Evolutionary conservation across 768 basidiomycete species (phyloP).

Genomic region (Galerina marginata): DNA sequence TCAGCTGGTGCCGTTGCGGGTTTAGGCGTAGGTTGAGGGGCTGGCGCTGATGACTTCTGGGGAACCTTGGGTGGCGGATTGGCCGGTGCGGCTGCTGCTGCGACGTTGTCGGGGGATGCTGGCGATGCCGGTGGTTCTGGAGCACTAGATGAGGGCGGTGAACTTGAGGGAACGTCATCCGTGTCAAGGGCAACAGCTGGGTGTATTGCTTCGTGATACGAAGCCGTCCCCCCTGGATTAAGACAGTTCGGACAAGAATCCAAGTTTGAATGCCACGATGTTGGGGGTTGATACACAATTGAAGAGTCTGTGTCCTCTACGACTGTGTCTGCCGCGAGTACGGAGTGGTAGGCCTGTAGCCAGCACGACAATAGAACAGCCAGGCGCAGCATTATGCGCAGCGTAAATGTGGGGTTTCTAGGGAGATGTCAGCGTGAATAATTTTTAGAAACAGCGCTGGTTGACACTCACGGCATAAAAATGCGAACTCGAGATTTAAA

Average conservation of each 20-base stretch:
- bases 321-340: slow-evolving; percentile 37
- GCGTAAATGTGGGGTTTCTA: slow-evolving; percentile 15
- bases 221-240: slow-evolving; percentile 27
- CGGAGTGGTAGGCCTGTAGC: slow-evolving; percentile 16
- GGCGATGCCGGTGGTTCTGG: background rate
- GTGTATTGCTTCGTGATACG: slow-evolving; percentile 44
- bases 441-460: background rate
- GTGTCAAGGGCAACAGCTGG: slow-evolving; percentile 16
- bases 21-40: background rate
- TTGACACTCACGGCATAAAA: slow-evolving; percentile 22
- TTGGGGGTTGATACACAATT: slow-evolving; percentile 42
- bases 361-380: slow-evolving; percentile 25
- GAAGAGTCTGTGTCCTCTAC: slow-evolving; percentile 44
- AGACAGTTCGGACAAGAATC: slow-evolving; percentile 36
- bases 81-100: background rate
- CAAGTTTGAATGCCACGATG: slow-evolving; percentile 40
- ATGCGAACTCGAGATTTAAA: background rate
- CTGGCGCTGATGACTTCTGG: background rate
- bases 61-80: background rate
- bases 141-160: background rate
- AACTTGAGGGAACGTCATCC: slow-evolving; percentile 19
- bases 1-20: background rate
- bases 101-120: background rate
- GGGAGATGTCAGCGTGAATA: background rate
- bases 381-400: slow-evolving; percentile 25